Evolutionary conservation across 441 rosid species (phyloP).

Genomic region (Theobroma grandiflorum): DNA sequence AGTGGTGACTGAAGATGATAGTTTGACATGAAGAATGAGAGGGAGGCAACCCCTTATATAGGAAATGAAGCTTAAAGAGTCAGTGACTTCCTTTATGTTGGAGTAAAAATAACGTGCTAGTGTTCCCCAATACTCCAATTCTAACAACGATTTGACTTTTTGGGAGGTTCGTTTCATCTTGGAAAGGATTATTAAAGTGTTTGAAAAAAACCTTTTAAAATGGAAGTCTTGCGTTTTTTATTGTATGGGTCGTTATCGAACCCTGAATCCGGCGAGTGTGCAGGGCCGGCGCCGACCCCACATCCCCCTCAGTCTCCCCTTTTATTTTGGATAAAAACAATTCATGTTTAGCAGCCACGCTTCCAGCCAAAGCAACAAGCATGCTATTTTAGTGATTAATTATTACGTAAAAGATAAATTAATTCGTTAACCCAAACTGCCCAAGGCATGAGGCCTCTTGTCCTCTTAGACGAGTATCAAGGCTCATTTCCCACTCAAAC

Average conservation of each 20-base stretch:
- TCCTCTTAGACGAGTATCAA: background rate
- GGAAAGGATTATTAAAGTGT: background rate
- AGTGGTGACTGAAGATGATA: background rate
- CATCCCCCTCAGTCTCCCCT: conserved; percentile 28
- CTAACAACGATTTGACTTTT: conserved; percentile 23
- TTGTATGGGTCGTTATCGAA: conserved; percentile 30
- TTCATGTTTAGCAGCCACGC: background rate
- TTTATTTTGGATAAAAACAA: conserved; percentile 1
- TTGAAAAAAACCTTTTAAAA: background rate
- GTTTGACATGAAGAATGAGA: background rate
- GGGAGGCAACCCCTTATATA: conserved; percentile 7
- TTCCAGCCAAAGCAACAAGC: conserved; percentile 12
- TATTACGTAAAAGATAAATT: background rate
- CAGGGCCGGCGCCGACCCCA: conserved; percentile 75
- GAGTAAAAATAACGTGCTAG: conserved; percentile 5
- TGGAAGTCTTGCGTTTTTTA: background rate
- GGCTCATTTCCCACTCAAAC: background rate
- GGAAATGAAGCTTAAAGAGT: background rate
- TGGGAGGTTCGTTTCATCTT: background rate
- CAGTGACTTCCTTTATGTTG: background rate
- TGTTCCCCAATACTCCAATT: conserved; percentile 10
- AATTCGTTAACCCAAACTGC: conserved; percentile 7
- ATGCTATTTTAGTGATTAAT: background rate
- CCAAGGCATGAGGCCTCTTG: background rate
- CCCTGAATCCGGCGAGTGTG: conserved; percentile 37